A percentile compares a stretch with the other conserved stretches of the same genome.
phyloP scores from a whole-genome alignment of 768 basidiomycete genomes.

The Hygrophorus pudorinus region DNA sequence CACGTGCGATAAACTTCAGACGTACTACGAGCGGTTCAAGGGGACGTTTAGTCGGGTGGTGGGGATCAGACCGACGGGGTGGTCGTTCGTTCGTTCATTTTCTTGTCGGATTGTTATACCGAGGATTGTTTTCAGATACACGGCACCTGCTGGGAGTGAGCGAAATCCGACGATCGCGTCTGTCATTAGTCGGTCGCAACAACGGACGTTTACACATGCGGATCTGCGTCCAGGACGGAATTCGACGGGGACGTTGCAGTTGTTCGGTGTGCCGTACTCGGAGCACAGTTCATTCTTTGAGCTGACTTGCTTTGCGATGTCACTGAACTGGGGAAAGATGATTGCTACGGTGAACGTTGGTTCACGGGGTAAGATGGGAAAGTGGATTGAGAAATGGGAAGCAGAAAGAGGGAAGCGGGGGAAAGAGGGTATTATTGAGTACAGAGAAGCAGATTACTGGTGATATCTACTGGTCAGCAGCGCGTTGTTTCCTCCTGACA shows the following conservation, averaged over 20 bases:
- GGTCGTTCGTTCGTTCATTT: slow-evolving; percentile 57
- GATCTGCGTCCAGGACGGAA: slow-evolving; percentile 62
- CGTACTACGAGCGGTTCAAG: slow-evolving; percentile 68
- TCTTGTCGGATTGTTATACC: slow-evolving; percentile 1
- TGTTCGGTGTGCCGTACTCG: slow-evolving; percentile 86
- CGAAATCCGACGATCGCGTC: slow-evolving; percentile 52
- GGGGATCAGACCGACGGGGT: slow-evolving; percentile 90
- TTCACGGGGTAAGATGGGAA: slow-evolving; percentile 76
- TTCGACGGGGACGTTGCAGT: slow-evolving; percentile 56
- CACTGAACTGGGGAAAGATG: slow-evolving; percentile 76
- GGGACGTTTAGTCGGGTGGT: slow-evolving; percentile 62
- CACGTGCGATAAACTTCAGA: slow-evolving; percentile 63
- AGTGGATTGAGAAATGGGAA: slow-evolving; percentile 88
- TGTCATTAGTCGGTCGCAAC: slow-evolving; percentile 59
- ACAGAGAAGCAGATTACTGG: slow-evolving; percentile 41
- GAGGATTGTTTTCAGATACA: slow-evolving; percentile 34
- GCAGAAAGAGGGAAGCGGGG: slow-evolving; percentile 58
- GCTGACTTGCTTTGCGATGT: slow-evolving; percentile 89
- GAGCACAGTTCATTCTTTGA: slow-evolving; percentile 97
- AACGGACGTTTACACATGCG: slow-evolving; percentile 56
- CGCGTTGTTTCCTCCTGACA: slow-evolving; percentile 72
- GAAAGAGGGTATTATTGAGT: slow-evolving; percentile 25
- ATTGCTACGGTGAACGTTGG: slow-evolving; percentile 92
- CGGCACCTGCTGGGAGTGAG: slow-evolving; percentile 54
- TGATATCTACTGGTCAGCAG: slow-evolving; percentile 45